These are phyloP conservation scores for Naganishia vaughanmartiniae DNA, from an alignment of 768 basidiomycete genomes.

Conservation along the genomic window DNA sequence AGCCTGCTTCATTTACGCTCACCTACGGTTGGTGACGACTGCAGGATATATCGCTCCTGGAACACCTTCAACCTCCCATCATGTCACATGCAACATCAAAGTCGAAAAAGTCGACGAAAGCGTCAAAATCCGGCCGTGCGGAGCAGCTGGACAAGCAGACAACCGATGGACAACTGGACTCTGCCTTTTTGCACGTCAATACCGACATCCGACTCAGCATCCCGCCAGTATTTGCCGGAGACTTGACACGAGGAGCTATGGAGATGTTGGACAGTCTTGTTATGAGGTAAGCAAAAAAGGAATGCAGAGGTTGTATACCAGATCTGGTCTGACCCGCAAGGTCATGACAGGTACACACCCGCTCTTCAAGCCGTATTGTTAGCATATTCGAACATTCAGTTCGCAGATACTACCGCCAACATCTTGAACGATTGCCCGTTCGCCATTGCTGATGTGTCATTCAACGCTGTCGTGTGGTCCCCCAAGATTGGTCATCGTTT, in stretches of 20 bases:
- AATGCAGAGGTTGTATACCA: constrained; percentile 1
- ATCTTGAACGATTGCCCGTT: constrained; percentile 84
- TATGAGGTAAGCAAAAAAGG: constrained; percentile 68
- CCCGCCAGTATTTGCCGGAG: constrained; percentile 73
- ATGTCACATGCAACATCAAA: constrained; percentile 8
- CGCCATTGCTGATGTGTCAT: constrained; percentile 68
- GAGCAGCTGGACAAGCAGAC: background rate
- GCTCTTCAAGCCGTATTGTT: constrained; percentile 83
- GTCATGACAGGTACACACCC: constrained; percentile 70
- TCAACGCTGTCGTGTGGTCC: constrained; percentile 85
- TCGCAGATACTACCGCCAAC: constrained; percentile 63
- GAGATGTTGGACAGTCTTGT: constrained; percentile 92
- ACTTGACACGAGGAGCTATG: constrained; percentile 70
- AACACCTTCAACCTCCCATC: background rate
- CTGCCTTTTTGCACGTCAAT: constrained; percentile 60
- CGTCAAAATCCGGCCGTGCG: background rate
- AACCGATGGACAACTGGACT: constrained; percentile 32
- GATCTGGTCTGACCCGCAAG: background rate
- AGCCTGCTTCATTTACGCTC: constrained; percentile 9
- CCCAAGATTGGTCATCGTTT: constrained; percentile 78
- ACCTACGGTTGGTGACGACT: background rate
- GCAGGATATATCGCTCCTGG: background rate
- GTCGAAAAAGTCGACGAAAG: background rate
- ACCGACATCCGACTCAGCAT: constrained; percentile 64
- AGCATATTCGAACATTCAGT: constrained; percentile 73